A percentile compares a stretch with the other conserved stretches of the same genome.
Conservation (phyloP, 1,139 yeast genomes). For the Chernovozyma aurita region DNA sequence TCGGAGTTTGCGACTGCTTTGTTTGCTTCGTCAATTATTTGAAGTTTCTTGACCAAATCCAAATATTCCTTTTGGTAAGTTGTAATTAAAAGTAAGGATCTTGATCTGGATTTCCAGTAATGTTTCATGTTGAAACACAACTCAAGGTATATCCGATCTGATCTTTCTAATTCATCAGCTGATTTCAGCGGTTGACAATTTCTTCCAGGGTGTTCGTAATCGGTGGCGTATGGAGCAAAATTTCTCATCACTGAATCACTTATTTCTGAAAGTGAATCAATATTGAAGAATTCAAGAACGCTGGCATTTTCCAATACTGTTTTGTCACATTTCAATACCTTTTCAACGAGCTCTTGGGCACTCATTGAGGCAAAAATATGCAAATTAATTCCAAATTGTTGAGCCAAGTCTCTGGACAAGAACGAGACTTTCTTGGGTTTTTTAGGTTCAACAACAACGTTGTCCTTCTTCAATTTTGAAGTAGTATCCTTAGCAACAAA, state of each 20-base stretch:
- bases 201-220: conserved; percentile 27
- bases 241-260: conserved; percentile 61
- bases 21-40: conserved; percentile 64
- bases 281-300: conserved; percentile 77
- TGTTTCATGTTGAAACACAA: conserved; percentile 71
- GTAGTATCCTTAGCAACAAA: conserved; percentile 62
- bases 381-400: conserved; percentile 85
- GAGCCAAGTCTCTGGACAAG: conserved; percentile 74
- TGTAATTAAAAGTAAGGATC: conserved; percentile 63
- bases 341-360: conserved; percentile 60
- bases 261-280: conserved; percentile 68
- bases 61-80: conserved; percentile 72
- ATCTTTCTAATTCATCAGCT: conserved; percentile 64
- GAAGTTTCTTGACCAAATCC: conserved; percentile 61
- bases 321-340: conserved; percentile 67
- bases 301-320: conserved; percentile 66
- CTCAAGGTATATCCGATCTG: conserved; percentile 76
- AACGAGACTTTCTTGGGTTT: conserved; percentile 50
- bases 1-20: conserved; percentile 56
- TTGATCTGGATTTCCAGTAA: conserved; percentile 86
- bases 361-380: conserved; percentile 67
- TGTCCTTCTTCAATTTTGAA: conserved; percentile 35
- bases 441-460: conserved; percentile 15
- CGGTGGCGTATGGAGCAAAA: conserved; percentile 67
- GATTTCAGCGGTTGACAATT: conserved; percentile 22